A percentile compares a stretch with the other conserved stretches of the same genome.
phyloP scores from a whole-genome alignment of 805 yeast species.

The Ogataea parapolymorpha region DNA sequence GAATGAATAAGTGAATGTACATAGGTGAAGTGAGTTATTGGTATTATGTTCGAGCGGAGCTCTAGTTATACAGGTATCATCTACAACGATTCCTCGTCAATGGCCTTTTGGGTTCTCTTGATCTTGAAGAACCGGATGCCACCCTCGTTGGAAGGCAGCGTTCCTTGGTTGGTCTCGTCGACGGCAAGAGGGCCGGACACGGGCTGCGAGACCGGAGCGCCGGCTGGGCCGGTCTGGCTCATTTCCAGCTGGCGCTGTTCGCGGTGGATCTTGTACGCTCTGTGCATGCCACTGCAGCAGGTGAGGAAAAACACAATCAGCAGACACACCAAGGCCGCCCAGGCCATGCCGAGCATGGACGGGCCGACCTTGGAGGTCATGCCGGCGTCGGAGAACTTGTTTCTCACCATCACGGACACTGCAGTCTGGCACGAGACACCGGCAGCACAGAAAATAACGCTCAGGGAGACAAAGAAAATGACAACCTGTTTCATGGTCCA shows the following conservation, averaged over 20 bases:
- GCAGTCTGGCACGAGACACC: slow-evolving; percentile 76
- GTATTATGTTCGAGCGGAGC: slow-evolving; percentile 1
- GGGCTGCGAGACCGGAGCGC: slow-evolving; percentile 8
- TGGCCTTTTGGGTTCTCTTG: slow-evolving; percentile 48
- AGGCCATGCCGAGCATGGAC: slow-evolving; percentile 55
- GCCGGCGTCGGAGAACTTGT: slow-evolving; percentile 55
- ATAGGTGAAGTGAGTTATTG: not conserved
- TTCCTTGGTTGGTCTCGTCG: slow-evolving; percentile 23
- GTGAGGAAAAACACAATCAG: slow-evolving; percentile 49
- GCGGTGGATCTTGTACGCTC: slow-evolving; percentile 51
- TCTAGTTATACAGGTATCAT: slow-evolving; percentile 4
- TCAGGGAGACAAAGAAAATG: slow-evolving; percentile 49
- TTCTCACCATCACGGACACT: slow-evolving; percentile 67
- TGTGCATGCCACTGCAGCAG: slow-evolving; percentile 47
- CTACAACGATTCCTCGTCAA: slow-evolving; percentile 36
- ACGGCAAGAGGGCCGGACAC: slow-evolving; percentile 29
- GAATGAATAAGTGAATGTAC: not conserved
- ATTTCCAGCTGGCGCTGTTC: slow-evolving; percentile 32
- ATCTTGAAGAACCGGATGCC: slow-evolving; percentile 79
- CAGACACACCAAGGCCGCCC: slow-evolving; percentile 65
- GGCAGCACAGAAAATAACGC: slow-evolving; percentile 51
- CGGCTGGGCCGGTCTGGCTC: slow-evolving; percentile 11
- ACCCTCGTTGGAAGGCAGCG: slow-evolving; percentile 38
- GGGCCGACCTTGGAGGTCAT: slow-evolving; percentile 51
- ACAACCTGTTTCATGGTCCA: slow-evolving; percentile 51